Evolutionary conservation across 169 alveolate species (phyloP).

Genomic region (Plasmodium falciparum): DNA sequence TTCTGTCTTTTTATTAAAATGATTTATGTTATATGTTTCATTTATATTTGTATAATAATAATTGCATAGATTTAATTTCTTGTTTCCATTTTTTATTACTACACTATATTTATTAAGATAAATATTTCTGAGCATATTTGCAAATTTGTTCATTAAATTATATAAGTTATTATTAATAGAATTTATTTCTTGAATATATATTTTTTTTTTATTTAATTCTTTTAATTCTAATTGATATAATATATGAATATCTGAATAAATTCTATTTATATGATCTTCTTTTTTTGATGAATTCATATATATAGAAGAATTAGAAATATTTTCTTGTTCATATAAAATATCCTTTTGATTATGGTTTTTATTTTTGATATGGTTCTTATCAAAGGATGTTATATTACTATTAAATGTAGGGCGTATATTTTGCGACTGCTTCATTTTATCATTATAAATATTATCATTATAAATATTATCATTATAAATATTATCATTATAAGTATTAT

Average conservation of each 20-base stretch:
- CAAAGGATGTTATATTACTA: too few relatives aligned
- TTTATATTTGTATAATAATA: constrained; percentile 35
- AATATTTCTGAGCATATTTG: constrained; percentile 55
- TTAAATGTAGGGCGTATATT: too few relatives aligned
- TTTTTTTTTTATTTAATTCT: constrained; percentile 50
- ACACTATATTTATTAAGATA: constrained; percentile 56
- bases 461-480: too few relatives aligned
- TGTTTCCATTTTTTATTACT: constrained; percentile 44
- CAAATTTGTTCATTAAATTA: constrained; percentile 16
- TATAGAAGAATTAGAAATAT: not conserved
- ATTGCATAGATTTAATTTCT: constrained; percentile 37
- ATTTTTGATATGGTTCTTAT: too few relatives aligned
- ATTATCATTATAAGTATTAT: too few relatives aligned
- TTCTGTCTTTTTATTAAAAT: not conserved
- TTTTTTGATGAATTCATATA: constrained; percentile 2
- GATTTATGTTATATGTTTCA: constrained; percentile 22
- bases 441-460: too few relatives aligned
- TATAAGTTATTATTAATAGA: constrained; percentile 19
- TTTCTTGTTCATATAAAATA: too few relatives aligned
- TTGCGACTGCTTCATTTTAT: too few relatives aligned
- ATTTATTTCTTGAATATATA: constrained; percentile 29
- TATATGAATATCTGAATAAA: constrained; percentile 39
- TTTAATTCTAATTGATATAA: constrained; percentile 41
- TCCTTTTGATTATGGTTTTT: too few relatives aligned
- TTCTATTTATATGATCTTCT: constrained; percentile 11